Percentiles rank a stretch among this genome's conserved stretches.
Conservation (phyloP, 1,284 basidiomycete genomes). For the Hemileia vastatrix region DNA sequence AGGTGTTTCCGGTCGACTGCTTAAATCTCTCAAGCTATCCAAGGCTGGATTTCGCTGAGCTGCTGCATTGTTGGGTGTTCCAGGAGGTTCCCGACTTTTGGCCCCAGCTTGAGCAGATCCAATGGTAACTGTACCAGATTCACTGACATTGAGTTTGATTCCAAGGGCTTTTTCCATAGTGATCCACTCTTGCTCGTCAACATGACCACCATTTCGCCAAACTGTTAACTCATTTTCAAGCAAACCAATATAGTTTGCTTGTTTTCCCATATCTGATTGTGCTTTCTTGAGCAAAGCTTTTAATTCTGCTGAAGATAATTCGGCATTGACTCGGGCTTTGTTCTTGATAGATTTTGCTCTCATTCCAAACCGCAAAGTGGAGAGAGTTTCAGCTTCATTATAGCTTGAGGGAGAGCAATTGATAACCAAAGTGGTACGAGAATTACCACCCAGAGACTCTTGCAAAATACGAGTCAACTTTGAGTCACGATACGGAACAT, state of each 20-base stretch:
- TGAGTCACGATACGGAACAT: conserved; percentile 97
- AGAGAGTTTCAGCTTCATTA: conserved; percentile 95
- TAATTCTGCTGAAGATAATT: conserved; percentile 91
- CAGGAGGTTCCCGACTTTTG: conserved; percentile 56
- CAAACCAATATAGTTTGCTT: conserved; percentile 75
- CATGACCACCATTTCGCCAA: conserved; percentile 80
- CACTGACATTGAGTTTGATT: conserved; percentile 51
- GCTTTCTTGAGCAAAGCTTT: conserved; percentile 85
- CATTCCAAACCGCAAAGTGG: conserved; percentile 95
- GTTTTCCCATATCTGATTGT: conserved; percentile 69
- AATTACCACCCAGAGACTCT: conserved; percentile 99
- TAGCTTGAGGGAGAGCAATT: conserved; percentile 96
- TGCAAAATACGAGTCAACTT: conserved; percentile 98
- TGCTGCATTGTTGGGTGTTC: conserved; percentile 51
- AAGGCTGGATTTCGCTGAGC: conserved; percentile 71
- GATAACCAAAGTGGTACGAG: conserved; percentile 95
- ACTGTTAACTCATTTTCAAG: conserved; percentile 83
- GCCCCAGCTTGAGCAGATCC: conserved; percentile 52
- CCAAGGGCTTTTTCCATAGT: conserved; percentile 55
- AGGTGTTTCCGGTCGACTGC: conserved; percentile 46
- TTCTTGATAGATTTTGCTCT: conserved; percentile 98
- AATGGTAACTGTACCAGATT: conserved; percentile 28
- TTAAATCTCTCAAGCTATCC: conserved; percentile 59
- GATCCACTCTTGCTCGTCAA: conserved; percentile 77
- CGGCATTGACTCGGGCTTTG: conserved; percentile 94